These are phyloP conservation scores for Sporothrix curviconia DNA, from an alignment of 2,329 filamentous ascomycete species.

Conservation along the genomic window DNA sequence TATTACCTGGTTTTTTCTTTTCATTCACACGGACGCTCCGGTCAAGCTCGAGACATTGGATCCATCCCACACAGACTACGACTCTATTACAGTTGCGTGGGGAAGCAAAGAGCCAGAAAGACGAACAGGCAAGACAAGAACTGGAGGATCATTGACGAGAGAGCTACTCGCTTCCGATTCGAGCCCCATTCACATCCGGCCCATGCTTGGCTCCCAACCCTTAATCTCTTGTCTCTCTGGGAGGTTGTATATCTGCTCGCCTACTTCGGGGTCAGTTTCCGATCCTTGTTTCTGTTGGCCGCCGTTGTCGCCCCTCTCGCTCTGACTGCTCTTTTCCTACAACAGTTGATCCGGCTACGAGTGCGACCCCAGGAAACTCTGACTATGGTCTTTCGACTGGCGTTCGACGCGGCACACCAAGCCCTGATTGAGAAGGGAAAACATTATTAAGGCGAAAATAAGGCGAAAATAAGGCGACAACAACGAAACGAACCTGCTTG, in stretches of 20 bases:
- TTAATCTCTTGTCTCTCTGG: constrained; percentile 5
- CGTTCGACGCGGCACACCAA: constrained; percentile 5
- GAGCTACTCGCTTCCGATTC: background rate
- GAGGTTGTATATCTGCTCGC: background rate
- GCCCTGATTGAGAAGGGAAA: background rate
- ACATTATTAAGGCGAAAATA: too few relatives aligned
- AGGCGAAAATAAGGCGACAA: constrained; percentile 7
- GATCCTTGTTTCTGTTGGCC: background rate
- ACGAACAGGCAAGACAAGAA: background rate
- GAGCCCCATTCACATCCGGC: background rate
- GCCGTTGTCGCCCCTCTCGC: constrained; percentile 6
- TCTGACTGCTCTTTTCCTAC: background rate
- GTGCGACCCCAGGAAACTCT: background rate
- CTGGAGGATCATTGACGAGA: background rate
- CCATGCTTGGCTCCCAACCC: background rate
- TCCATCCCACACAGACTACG: constrained; percentile 6
- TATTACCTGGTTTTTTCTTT: background rate
- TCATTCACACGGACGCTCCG: background rate
- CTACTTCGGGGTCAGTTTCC: background rate
- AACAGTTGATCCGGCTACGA: background rate
- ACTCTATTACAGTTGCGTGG: constrained; percentile 3
- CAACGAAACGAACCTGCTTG: too few relatives aligned
- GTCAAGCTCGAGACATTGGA: background rate
- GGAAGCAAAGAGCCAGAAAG: background rate
- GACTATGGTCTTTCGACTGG: background rate